Percentiles rank a stretch among this genome's conserved stretches.
Conservation (phyloP, 371 early-diverging fungal genomes). For the Amoeboaphelidium protococcarum region DNA sequence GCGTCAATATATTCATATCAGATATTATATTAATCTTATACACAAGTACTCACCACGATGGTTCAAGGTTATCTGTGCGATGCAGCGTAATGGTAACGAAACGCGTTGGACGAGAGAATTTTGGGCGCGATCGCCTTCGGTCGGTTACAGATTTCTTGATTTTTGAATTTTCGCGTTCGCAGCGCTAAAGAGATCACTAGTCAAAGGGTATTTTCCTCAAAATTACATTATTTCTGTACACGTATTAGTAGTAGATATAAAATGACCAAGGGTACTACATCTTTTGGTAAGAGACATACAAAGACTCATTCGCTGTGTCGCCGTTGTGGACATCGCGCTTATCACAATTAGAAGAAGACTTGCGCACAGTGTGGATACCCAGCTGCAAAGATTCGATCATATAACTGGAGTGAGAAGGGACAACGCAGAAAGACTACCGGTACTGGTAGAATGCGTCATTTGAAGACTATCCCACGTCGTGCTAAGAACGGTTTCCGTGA, state of each 20-base stretch:
- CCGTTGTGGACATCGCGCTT: conserved; percentile 91
- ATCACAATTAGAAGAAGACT: conserved; percentile 98
- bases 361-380: conserved; percentile 99
- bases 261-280: conserved; percentile 97
- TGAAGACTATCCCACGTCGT: conserved; percentile 68
- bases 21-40: too few relatives aligned
- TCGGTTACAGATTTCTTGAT: too few relatives aligned
- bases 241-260: conserved; percentile 14
- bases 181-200: too few relatives aligned
- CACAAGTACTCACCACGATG: too few relatives aligned
- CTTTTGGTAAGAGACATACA: conserved; percentile 99
- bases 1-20: too few relatives aligned
- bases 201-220: too few relatives aligned
- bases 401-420: conserved; percentile 91
- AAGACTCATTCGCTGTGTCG: conserved; percentile 96
- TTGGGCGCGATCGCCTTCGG: too few relatives aligned
- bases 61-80: too few relatives aligned
- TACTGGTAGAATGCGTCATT: conserved; percentile 92
- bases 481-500: conserved; percentile 83
- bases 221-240: too few relatives aligned
- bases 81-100: too few relatives aligned
- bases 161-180: too few relatives aligned
- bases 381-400: conserved; percentile 84
- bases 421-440: conserved; percentile 94
- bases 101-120: too few relatives aligned